phyloP scores from a whole-genome alignment of 2,329 filamentous ascomycete species.

The Venturia asperata region DNA sequence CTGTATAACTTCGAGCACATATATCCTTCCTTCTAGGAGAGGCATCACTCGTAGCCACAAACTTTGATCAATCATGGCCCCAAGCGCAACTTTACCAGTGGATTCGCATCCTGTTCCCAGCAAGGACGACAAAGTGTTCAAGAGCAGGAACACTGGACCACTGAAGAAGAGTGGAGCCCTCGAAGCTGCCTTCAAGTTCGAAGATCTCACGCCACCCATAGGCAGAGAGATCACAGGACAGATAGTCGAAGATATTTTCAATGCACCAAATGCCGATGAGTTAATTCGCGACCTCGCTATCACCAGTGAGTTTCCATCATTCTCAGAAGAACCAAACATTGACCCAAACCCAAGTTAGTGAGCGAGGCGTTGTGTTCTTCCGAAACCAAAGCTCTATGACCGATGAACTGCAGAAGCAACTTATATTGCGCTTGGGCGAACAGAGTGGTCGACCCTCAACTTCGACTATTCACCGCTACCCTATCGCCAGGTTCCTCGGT shows the following conservation, averaged over 20 bases:
- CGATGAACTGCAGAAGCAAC: slow-evolving; percentile 58
- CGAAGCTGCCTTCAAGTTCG: slow-evolving; percentile 43
- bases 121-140: not conserved
- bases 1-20: not conserved
- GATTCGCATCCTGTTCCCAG: not conserved
- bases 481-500: slow-evolving; percentile 48
- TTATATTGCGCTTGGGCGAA: slow-evolving; percentile 54
- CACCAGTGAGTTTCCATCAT: slow-evolving; percentile 38
- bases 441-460: slow-evolving; percentile 51
- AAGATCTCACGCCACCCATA: slow-evolving; percentile 56
- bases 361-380: slow-evolving; percentile 65
- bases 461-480: slow-evolving; percentile 55
- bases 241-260: slow-evolving; percentile 38
- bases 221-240: slow-evolving; percentile 53
- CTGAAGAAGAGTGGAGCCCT: slow-evolving; percentile 46
- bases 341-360: slow-evolving; percentile 46
- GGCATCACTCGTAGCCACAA: too few species aligned
- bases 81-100: not conserved
- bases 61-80: not conserved
- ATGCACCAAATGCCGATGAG: slow-evolving; percentile 32
- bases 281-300: slow-evolving; percentile 42
- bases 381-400: slow-evolving; percentile 54
- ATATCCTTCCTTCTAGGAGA: not conserved
- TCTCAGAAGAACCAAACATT: slow-evolving; percentile 5
- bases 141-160: slow-evolving; percentile 28